A percentile compares a stretch with the other conserved stretches of the same genome.
Conservation (phyloP, 2,329 filamentous ascomycete species). For the Penicillium sp. region DNA sequence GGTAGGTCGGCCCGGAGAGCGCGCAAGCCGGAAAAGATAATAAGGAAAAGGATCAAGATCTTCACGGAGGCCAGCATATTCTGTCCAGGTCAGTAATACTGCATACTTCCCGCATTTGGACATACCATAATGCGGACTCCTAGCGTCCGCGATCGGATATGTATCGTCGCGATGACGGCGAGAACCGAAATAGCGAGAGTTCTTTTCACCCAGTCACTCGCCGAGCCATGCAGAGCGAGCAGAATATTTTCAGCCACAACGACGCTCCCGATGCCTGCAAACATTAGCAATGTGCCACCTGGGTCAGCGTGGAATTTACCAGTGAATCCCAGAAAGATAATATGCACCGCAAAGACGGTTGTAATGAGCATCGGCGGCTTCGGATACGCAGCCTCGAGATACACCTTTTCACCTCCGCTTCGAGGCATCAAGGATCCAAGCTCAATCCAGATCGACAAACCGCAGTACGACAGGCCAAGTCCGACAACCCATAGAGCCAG, state of each 20-base stretch:
- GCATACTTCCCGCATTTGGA: accelerated
- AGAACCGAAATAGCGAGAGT: slow-evolving; percentile 70
- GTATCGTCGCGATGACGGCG: slow-evolving; percentile 68
- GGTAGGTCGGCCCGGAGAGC: slow-evolving; percentile 64
- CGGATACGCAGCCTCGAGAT: slow-evolving; percentile 70
- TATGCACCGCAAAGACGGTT: slow-evolving; percentile 65
- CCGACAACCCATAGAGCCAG: slow-evolving; percentile 67
- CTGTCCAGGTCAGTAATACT: slow-evolving; percentile 1
- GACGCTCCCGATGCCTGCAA: slow-evolving; percentile 63
- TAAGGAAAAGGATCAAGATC: slow-evolving; percentile 67
- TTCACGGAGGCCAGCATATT: slow-evolving; percentile 70
- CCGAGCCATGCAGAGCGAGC: slow-evolving; percentile 66
- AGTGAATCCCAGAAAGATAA: slow-evolving; percentile 66
- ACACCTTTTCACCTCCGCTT: slow-evolving; percentile 70
- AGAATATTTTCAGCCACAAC: slow-evolving; percentile 74
- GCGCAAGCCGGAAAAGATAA: slow-evolving; percentile 66
- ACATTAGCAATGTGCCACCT: background rate
- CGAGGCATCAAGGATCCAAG: slow-evolving; percentile 71
- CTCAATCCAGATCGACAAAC: slow-evolving; percentile 66
- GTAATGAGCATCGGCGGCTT: slow-evolving; percentile 66
- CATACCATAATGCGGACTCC: slow-evolving; percentile 64
- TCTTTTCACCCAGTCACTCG: slow-evolving; percentile 70
- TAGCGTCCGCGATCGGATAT: slow-evolving; percentile 68
- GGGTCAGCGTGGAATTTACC: slow-evolving; percentile 8
- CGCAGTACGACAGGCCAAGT: slow-evolving; percentile 62